Base-by-base conservation (phyloP, 495 filamentous ascomycete species). In the Xylaria cubensis region DNA sequence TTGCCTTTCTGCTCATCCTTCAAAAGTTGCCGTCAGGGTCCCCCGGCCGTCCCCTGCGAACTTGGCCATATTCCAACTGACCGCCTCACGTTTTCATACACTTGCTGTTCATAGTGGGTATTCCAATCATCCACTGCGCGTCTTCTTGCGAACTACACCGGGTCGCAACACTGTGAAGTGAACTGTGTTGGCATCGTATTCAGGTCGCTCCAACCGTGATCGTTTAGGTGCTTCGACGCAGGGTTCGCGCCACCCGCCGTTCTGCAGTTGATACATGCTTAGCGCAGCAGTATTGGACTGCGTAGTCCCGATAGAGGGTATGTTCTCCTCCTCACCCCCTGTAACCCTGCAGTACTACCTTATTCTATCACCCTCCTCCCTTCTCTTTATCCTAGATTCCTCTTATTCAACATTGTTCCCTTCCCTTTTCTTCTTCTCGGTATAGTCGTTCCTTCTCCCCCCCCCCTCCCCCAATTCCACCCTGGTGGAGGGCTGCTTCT, bases 371-470 rank as follows among this genome's bases (percentile, higher is more conserved):
- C 73, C 77, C 75, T 74, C 73, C 72, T 70, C 46, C 63, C 42
- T 44, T 55, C 72, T 73, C 74, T 72, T 72, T 73, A 51, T 72
- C 70, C 69, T 34, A 51, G 46, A 19, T 63, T 67, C 73, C 76
- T 77, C 74, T 64, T 76, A 74, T 55, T 69, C 72, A 67, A 65
- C 67, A 59, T 77, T 73, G 70, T 74, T 71, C 75, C 69, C 72
- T 74, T 72, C 62, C 50, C 67, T 59, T 75, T 61, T 62, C 63
- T 72, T 55, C 70, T 66, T 77, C 64, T 75, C 74, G 73, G 72
- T 73, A 67, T 77, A 78, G 77, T 82, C 81, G 76, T 72, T 80
- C 77, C 41, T 81, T 81, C 64, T 53, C 53, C 29, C 42, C 53
- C 53, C 39, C 42, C 65, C 56, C 64, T 56, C 48, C 53, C 53